Evolutionary conservation across 2,329 filamentous ascomycete species (phyloP), one percentile per base, ranked within the genome.

Genomic region (Fusarium domesticum): DNA sequence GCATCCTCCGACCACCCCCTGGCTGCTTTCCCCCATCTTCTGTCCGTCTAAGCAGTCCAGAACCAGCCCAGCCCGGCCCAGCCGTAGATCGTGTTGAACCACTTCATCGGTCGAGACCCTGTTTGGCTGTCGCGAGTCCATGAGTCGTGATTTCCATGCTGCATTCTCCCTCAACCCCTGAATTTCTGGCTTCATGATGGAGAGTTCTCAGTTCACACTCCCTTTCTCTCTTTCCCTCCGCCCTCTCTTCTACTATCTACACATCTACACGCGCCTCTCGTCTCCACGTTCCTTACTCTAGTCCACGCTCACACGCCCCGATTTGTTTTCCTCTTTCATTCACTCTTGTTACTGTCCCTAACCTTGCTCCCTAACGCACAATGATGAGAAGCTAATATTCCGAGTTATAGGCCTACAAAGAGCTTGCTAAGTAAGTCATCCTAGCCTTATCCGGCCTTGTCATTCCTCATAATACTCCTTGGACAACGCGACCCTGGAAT

Each of bases 341-440:
- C n/a, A n/a, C n/a, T n/a, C n/a, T n/a, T n/a, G n/a, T n/a, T n/a
- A n/a, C 38, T 30, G 19, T 28, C 18, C 33, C 23, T 38, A 36
- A 16, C 28, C 30, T 28, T 35, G 37, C 19, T n/a, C n/a, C n/a
- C n/a, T n/a, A n/a, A n/a, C n/a, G n/a, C n/a, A n/a, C n/a, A n/a
- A n/a, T n/a, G n/a, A n/a, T n/a, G n/a, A n/a, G n/a, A n/a, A 31
- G 43, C 60, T 63, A 49, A 63, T 59, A 39, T 33, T 49, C 38
- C 30, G 12, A 37, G 59, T 59, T 65, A 56, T 63, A 68, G 65
- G 63, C 65, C 58, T 68, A 67, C 53, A 57, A 51, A 54, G 65
- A 68, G 42, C 62, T 68, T 40, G 46, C 60, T 36, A 65, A 62
- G 65, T 68, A 65, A 41, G 48, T 42, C n/a, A n/a, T n/a, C n/a